These are phyloP conservation scores for Malassezia psittaci DNA, from an alignment of 1,284 basidiomycete species.

Conservation along the genomic window DNA sequence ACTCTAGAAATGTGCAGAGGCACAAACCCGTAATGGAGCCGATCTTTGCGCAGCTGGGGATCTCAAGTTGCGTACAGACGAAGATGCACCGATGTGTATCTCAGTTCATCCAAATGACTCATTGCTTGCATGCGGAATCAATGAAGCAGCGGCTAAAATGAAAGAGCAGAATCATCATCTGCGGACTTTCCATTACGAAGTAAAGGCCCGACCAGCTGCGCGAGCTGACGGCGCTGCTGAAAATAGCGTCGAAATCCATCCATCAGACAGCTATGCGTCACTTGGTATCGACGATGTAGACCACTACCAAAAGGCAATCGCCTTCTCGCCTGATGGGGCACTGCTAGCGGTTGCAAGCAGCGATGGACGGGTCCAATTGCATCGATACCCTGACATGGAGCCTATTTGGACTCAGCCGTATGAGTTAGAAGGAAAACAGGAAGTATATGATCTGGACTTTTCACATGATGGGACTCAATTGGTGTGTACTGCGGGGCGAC, in stretches of 20 bases:
- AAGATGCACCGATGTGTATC: conserved; percentile 45
- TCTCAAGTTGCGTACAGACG: conserved; percentile 30
- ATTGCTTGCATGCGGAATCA: conserved; percentile 36
- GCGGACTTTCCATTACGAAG: conserved; percentile 27
- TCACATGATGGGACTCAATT: conserved; percentile 34
- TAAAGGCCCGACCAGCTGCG: neutral
- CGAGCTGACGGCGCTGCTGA: conserved; percentile 4
- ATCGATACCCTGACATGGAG: conserved; percentile 31
- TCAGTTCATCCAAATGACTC: conserved; percentile 18
- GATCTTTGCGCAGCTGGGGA: conserved; percentile 15
- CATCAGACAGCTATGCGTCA: neutral
- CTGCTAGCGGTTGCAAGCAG: conserved; percentile 35
- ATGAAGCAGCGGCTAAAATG: conserved; percentile 22
- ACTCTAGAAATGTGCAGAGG: neutral
- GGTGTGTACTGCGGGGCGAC: conserved; percentile 29
- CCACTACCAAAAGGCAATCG: conserved; percentile 27
- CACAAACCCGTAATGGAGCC: neutral
- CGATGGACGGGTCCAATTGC: conserved; percentile 33
- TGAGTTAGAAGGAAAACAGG: conserved; percentile 20
- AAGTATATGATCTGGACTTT: conserved; percentile 43
- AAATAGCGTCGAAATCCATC: neutral
- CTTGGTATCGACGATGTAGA: conserved; percentile 30
- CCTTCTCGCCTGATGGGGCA: conserved; percentile 31
- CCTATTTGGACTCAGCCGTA: conserved; percentile 22
- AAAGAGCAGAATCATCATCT: conserved; percentile 26